Percentiles rank a stretch among this genome's conserved stretches.
Evolutionary conservation across 2,329 filamentous ascomycete species (phyloP).

Genomic region (Xylariales sp.): DNA sequence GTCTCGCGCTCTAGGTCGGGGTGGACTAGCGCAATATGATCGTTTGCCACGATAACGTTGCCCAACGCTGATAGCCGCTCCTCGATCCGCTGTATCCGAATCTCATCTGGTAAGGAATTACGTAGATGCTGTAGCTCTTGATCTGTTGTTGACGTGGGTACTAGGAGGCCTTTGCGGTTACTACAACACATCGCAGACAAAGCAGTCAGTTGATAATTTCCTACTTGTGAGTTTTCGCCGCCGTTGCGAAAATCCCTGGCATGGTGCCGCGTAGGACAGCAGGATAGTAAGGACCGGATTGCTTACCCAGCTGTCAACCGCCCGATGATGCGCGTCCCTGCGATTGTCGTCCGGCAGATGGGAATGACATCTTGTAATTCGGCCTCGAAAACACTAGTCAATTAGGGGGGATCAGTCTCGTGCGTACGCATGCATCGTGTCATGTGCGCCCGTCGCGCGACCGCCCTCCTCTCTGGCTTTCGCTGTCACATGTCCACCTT

Average conservation of each 20-base stretch:
- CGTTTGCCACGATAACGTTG: constrained; percentile 96
- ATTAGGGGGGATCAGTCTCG: constrained; percentile 29
- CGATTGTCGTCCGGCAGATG: constrained; percentile 96
- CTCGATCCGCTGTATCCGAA: constrained; percentile 97
- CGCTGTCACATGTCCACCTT: constrained; percentile 17
- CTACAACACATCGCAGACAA: constrained; percentile 54
- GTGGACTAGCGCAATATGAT: constrained; percentile 96
- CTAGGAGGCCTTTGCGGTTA: constrained; percentile 95
- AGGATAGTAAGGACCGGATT: constrained; percentile 1
- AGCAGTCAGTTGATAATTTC: constrained; percentile 22
- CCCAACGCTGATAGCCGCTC: constrained; percentile 94
- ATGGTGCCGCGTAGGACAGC: neutral
- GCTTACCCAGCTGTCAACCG: constrained; percentile 89
- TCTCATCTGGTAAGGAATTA: constrained; percentile 89
- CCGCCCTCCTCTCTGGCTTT: neutral
- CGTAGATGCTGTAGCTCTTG: constrained; percentile 98
- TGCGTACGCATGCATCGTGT: neutral
- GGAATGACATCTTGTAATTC: constrained; percentile 98
- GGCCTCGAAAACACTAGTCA: constrained; percentile 86
- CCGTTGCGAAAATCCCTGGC: constrained; percentile 11
- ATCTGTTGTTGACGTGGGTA: constrained; percentile 95
- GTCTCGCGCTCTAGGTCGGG: constrained; percentile 97
- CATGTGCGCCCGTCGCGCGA: constrained; percentile 1
- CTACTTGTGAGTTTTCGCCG: neutral
- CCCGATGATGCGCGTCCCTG: constrained; percentile 94